Evolutionary conservation across 2,329 filamentous ascomycete species (phyloP).

Genomic region (Clathrospora elynae): DNA sequence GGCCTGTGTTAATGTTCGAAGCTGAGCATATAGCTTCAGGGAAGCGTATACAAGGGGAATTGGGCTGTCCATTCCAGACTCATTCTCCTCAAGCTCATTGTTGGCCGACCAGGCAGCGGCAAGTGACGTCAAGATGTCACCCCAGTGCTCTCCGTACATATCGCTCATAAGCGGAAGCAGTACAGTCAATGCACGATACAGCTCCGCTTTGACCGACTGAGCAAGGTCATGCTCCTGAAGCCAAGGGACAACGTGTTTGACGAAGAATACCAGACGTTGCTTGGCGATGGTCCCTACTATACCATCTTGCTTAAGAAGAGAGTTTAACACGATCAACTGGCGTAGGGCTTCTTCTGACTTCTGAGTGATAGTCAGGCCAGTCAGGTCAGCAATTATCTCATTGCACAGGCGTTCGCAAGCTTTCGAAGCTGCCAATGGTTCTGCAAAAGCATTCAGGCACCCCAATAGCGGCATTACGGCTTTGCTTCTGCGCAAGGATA

Average conservation of each 20-base stretch:
- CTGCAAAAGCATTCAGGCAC: conserved; percentile 56
- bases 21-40: conserved; percentile 68
- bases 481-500: conserved; percentile 37
- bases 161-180: conserved; percentile 77
- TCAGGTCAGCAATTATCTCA: conserved; percentile 65
- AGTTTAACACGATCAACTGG: conserved; percentile 60
- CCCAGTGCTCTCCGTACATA: conserved; percentile 90
- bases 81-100: conserved; percentile 32
- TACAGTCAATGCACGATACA: conserved; percentile 57
- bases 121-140: conserved; percentile 51
- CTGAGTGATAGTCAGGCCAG: conserved; percentile 56
- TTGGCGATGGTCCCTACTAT: conserved; percentile 57
- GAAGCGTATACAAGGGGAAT: conserved; percentile 71
- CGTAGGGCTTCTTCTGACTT: conserved; percentile 53
- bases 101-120: conserved; percentile 44
- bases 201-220: conserved; percentile 61
- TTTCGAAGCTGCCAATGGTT: conserved; percentile 55
- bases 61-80: conserved; percentile 35
- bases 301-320: conserved; percentile 57
- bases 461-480: conserved; percentile 56
- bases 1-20: conserved; percentile 61
- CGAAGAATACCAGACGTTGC: conserved; percentile 78
- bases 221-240: conserved; percentile 60
- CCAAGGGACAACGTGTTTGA: conserved; percentile 77
- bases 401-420: conserved; percentile 61